These are phyloP conservation scores for Eimeria necatrix DNA, from an alignment of 169 alveolate species.

Conservation along the genomic window DNA sequence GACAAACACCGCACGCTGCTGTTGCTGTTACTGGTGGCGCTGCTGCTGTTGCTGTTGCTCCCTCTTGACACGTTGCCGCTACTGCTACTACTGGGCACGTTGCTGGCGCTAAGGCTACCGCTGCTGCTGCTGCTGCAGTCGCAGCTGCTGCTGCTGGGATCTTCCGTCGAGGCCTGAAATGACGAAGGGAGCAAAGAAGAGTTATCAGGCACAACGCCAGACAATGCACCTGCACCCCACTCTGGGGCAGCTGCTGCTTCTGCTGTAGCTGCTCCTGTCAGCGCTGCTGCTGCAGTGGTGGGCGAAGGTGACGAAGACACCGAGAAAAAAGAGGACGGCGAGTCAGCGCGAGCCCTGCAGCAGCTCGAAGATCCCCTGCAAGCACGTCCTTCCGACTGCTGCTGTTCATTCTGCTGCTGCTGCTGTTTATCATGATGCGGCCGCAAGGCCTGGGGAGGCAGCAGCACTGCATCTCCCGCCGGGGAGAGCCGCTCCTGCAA, in stretches of 20 bases:
- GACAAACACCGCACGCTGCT: slow-evolving; percentile 69
- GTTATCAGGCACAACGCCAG: slow-evolving; percentile 3
- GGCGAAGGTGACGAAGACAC: slow-evolving; percentile 58
- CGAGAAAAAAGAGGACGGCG: slow-evolving; percentile 57
- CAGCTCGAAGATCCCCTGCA: slow-evolving; percentile 9
- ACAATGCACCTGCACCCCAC: neutral
- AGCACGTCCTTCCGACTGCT: neutral
- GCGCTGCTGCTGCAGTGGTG: slow-evolving; percentile 54
- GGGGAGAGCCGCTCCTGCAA: neutral
- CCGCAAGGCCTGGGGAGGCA: slow-evolving; percentile 44
- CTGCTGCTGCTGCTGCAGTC: slow-evolving; percentile 17
- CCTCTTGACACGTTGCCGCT: slow-evolving; percentile 17
- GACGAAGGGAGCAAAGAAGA: neutral
- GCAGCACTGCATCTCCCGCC: slow-evolving; percentile 12
- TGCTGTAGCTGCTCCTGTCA: slow-evolving; percentile 8
- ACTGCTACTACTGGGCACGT: slow-evolving; percentile 3
- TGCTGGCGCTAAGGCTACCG: neutral
- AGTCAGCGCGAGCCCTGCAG: slow-evolving; percentile 65
- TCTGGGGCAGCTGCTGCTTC: slow-evolving; percentile 54
- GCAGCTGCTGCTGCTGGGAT: slow-evolving; percentile 57
- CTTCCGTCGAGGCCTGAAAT: slow-evolving; percentile 7
- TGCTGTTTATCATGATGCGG: slow-evolving; percentile 13
- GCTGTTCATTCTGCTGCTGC: slow-evolving; percentile 13
- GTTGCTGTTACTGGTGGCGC: slow-evolving; percentile 26
- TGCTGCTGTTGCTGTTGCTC: slow-evolving; percentile 55